A percentile compares a stretch with the other conserved stretches of the same genome.
phyloP scores from a whole-genome alignment of 768 basidiomycete species.

The Mycena rebaudengoi region DNA sequence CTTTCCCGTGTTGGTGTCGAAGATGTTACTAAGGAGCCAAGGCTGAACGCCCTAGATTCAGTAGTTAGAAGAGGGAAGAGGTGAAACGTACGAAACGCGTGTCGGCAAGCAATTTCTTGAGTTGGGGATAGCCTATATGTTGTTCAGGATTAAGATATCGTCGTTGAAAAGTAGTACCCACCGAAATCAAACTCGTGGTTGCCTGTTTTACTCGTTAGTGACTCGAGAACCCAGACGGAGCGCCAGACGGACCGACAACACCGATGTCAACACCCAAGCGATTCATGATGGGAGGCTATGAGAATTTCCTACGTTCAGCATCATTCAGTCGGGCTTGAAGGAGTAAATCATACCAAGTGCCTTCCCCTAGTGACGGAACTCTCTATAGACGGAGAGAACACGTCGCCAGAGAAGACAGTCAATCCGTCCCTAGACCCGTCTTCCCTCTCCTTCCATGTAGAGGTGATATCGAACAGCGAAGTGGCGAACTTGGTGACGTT shows the following conservation, averaged over 20 bases:
- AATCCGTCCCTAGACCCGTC: slow-evolving; percentile 52
- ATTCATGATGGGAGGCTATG: slow-evolving; percentile 68
- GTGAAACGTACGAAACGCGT: slow-evolving; percentile 58
- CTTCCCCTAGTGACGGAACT: slow-evolving; percentile 71
- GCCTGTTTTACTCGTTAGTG: slow-evolving; percentile 42
- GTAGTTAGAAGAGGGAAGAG: not conserved
- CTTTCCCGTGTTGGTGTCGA: slow-evolving; percentile 56
- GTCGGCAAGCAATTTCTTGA: slow-evolving; percentile 58
- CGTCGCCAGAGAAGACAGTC: slow-evolving; percentile 71
- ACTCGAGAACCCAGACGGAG: not conserved
- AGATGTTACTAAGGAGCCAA: slow-evolving; percentile 74
- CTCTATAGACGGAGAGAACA: slow-evolving; percentile 73
- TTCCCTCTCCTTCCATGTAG: slow-evolving; percentile 13
- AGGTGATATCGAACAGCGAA: slow-evolving; percentile 32
- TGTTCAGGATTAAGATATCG: slow-evolving; percentile 25
- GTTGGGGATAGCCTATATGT: slow-evolving; percentile 57
- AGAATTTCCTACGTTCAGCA: slow-evolving; percentile 5
- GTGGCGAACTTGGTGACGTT: slow-evolving; percentile 50
- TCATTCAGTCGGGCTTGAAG: not conserved
- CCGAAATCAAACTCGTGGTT: slow-evolving; percentile 78
- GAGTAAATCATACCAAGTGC: slow-evolving; percentile 57
- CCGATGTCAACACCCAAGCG: slow-evolving; percentile 64
- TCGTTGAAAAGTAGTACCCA: slow-evolving; percentile 30
- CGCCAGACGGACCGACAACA: slow-evolving; percentile 56
- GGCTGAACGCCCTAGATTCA: slow-evolving; percentile 46